phyloP scores from a whole-genome alignment of 768 basidiomycete genomes.

The Antrodiella citrinella region DNA sequence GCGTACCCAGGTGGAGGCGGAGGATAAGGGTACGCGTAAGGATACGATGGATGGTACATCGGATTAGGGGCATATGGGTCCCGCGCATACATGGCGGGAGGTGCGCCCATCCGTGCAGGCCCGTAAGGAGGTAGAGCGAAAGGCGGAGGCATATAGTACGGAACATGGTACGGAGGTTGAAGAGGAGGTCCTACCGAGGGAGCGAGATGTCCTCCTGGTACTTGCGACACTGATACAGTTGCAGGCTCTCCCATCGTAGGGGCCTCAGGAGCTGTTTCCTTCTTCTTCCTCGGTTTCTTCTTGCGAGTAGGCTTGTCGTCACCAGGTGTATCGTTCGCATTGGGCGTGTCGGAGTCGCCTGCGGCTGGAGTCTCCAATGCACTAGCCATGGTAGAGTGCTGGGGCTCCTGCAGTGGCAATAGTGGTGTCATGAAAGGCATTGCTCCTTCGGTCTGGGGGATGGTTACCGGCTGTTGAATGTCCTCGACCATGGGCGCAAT shows the following conservation, averaged over 20 bases:
- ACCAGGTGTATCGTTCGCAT: neutral
- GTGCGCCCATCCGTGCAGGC: slow-evolving; percentile 20
- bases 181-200: neutral
- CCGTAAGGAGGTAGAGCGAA: slow-evolving; percentile 23
- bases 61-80: slow-evolving; percentile 4
- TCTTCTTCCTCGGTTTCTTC: no score
- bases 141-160: slow-evolving; percentile 32
- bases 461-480: no score
- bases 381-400: neutral
- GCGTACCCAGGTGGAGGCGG: slow-evolving; percentile 9
- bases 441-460: neutral
- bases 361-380: neutral
- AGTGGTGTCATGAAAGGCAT: neutral
- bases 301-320: neutral
- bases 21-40: slow-evolving; percentile 11
- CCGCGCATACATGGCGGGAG: slow-evolving; percentile 4
- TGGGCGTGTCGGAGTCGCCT: neutral
- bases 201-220: no score
- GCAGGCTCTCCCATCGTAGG: neutral
- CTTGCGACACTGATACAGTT: no score
- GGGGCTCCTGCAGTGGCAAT: neutral
- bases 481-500: no score
- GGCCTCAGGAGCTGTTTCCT: slow-evolving; percentile 1
- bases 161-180: slow-evolving; percentile 16
- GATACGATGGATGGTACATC: slow-evolving; percentile 12